Base-by-base conservation (phyloP, 2,329 filamentous ascomycete species). In the Westerdykella sp. region DNA sequence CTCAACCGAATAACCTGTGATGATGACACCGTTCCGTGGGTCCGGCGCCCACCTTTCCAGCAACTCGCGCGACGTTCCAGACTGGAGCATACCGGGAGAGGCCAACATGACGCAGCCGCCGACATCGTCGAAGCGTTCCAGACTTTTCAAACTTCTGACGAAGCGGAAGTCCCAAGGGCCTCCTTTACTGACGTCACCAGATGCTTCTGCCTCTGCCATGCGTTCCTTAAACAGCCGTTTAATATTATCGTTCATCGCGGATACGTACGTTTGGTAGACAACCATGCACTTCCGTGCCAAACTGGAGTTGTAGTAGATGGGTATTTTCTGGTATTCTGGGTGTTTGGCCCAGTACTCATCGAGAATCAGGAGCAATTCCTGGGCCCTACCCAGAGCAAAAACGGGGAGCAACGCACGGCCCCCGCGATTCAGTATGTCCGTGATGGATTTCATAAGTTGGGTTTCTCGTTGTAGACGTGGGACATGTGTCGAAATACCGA, bases 231-330 rank as follows among this genome's bases (percentile, higher is more conserved):
- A 96, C n/a, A 95, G 78, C 10, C 87, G 81, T 67, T 95, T 96
- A 73, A 98, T 97, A 59, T 96, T 97, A 61, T 97, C 91, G 65
- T 98, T 98, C 93, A 98, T 98, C 43, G 90, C 89, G 39, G 90
- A 88, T 39, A 97, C 88, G 59, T 97, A 98, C 1, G 93, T 98
- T 66, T 97, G 93, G 63, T 98, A 98, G 3, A 97, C 89, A 23
- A 96, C 80, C 93, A 98, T 98, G 71, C 93, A 98, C 68, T 95
- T 93, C 49, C 91, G 77, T 1, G 93, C 93, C 34, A 97, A 79
- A 58, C 95, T 95, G 57, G 87, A 93, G 42, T 94, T 94, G 66
- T 97, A 98, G 72, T 97, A 98, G 49, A 98, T 97, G 5, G 93
- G 93, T 30, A 86, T 84, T 53, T 87, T 89, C 52, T 95, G 90